These are phyloP conservation scores for Phytophthora sp. DNA, from an alignment of 352 stramenopile species.

Conservation along the genomic window DNA sequence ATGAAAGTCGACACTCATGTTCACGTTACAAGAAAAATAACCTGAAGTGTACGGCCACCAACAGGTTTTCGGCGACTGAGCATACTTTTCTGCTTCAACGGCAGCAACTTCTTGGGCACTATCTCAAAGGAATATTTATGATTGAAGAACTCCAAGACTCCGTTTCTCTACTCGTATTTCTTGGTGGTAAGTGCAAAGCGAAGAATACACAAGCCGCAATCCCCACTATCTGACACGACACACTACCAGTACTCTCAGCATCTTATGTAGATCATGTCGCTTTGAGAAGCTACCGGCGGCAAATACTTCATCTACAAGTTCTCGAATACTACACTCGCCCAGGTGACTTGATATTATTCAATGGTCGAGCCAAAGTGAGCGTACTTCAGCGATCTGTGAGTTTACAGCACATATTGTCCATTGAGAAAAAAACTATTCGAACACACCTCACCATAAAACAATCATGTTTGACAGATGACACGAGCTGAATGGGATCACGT, in stretches of 20 bases:
- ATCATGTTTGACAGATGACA: slow-evolving; percentile 38
- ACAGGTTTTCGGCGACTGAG: slow-evolving; percentile 42
- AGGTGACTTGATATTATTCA: slow-evolving; percentile 69
- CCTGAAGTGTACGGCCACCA: too few species aligned
- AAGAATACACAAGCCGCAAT: not conserved
- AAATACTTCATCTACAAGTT: slow-evolving; percentile 70
- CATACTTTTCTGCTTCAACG: slow-evolving; percentile 47
- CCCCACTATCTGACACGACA: not conserved
- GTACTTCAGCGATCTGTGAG: slow-evolving; percentile 55
- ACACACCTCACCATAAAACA: not conserved
- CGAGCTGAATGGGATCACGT: slow-evolving; percentile 75
- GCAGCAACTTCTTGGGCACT: slow-evolving; percentile 46
- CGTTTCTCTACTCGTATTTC: slow-evolving; percentile 56
- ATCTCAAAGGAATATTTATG: slow-evolving; percentile 51
- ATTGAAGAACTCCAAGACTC: slow-evolving; percentile 46
- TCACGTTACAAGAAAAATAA: too few species aligned
- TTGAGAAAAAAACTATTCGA: not conserved
- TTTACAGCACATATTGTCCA: too few species aligned
- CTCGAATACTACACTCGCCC: slow-evolving; percentile 54
- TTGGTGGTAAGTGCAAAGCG: slow-evolving; percentile 43
- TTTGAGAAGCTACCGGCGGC: slow-evolving; percentile 29
- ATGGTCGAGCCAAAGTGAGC: slow-evolving; percentile 51
- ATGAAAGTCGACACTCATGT: not conserved
- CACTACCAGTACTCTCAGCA: slow-evolving; percentile 32
- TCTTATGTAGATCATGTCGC: slow-evolving; percentile 38